Percentiles rank a stretch among this genome's conserved stretches.
phyloP scores from a whole-genome alignment of 2,329 filamentous ascomycete genomes.

The Colletotrichum higginsianum region DNA sequence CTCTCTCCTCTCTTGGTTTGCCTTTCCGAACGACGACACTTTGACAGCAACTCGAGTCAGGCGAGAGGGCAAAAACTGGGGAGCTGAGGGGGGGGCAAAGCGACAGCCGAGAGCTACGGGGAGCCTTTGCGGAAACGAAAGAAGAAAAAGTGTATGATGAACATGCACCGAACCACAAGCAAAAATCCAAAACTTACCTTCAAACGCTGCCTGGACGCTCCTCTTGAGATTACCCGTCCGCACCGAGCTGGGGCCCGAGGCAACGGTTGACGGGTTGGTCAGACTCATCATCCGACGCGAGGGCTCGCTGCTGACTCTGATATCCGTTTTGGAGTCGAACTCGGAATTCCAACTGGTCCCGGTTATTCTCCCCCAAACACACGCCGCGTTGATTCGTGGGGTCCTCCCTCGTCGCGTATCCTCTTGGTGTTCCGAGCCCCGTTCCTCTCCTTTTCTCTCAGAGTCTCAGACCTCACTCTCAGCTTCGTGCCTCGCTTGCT shows the following conservation, averaged over 20 bases:
- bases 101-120: background rate
- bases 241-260: slow-evolving; percentile 64
- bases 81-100: background rate
- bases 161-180: slow-evolving; percentile 20
- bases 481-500: slow-evolving; percentile 17
- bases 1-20: slow-evolving; percentile 32
- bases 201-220: slow-evolving; percentile 73
- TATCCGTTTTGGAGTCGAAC: slow-evolving; percentile 17
- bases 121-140: background rate
- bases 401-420: background rate
- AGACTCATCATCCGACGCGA: slow-evolving; percentile 61
- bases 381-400: slow-evolving; percentile 7
- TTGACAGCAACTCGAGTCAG: slow-evolving; percentile 34
- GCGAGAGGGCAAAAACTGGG: slow-evolving; percentile 32
- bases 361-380: slow-evolving; percentile 14
- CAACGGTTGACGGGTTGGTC: slow-evolving; percentile 67
- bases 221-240: slow-evolving; percentile 66
- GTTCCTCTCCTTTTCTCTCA: no score
- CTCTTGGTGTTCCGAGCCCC: background rate
- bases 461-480: background rate
- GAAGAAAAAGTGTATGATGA: background rate
- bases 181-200: slow-evolving; percentile 62
- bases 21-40: slow-evolving; percentile 21
- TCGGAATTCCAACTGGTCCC: slow-evolving; percentile 17
- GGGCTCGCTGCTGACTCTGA: slow-evolving; percentile 27